Evolutionary conservation across 305 asterid genomes (phyloP).

Genomic region (Fraxinus sp.): DNA sequence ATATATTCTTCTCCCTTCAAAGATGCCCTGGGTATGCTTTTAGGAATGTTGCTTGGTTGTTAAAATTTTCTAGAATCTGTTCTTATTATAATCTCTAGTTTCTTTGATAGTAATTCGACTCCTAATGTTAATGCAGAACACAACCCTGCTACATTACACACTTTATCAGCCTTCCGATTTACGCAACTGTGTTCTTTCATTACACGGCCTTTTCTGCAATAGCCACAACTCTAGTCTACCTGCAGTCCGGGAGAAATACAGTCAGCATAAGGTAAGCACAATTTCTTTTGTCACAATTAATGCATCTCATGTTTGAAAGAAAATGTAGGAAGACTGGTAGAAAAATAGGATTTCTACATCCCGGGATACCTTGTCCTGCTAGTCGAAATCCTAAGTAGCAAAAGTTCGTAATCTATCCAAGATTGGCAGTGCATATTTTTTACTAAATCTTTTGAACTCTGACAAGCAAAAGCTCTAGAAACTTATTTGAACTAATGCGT

Average conservation of each 20-base stretch:
- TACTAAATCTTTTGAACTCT: too few species aligned
- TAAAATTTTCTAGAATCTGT: background rate
- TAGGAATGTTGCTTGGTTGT: background rate
- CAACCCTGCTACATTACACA: slow-evolving; percentile 54
- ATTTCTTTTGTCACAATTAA: background rate
- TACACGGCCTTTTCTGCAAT: slow-evolving; percentile 49
- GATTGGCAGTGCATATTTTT: background rate
- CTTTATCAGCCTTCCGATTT: slow-evolving; percentile 48
- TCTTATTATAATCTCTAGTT: background rate
- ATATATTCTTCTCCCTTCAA: slow-evolving; percentile 43
- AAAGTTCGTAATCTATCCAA: background rate
- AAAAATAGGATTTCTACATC: background rate
- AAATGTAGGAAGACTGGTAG: too few species aligned
- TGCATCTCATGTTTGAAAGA: background rate
- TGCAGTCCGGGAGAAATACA: slow-evolving; percentile 56
- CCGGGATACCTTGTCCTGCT: background rate
- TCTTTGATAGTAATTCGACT: background rate
- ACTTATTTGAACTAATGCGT: background rate
- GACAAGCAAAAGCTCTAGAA: background rate
- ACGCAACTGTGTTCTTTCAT: slow-evolving; percentile 44
- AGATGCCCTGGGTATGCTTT: slow-evolving; percentile 47
- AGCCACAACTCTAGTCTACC: slow-evolving; percentile 40
- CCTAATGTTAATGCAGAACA: slow-evolving; percentile 32
- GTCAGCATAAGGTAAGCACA: slow-evolving; percentile 52
- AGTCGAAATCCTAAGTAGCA: too few species aligned